Evolutionary conservation across 2,329 filamentous ascomycete species (phyloP).

Genomic region (Colletotrichum tropicicola): DNA sequence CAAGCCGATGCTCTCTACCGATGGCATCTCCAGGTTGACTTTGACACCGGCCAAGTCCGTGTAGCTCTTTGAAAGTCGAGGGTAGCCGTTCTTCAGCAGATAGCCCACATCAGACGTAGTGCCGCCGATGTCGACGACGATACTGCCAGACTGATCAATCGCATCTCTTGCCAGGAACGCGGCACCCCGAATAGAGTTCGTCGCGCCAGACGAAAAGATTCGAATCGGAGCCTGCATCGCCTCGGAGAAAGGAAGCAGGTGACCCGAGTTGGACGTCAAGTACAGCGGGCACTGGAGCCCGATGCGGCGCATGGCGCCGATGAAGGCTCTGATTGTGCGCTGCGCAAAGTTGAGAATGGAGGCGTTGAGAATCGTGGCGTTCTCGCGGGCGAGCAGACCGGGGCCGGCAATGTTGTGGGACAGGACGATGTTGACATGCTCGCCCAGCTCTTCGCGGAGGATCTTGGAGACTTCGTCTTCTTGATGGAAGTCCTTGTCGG

Average conservation of each 20-base stretch:
- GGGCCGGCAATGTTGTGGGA: slow-evolving; percentile 47
- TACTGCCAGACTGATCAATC: slow-evolving; percentile 20
- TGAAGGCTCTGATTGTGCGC: slow-evolving; percentile 55
- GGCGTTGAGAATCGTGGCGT: slow-evolving; percentile 62
- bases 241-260: slow-evolving; percentile 32
- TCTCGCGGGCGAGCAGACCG: slow-evolving; percentile 58
- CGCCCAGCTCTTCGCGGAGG: slow-evolving; percentile 51
- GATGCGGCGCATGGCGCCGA: slow-evolving; percentile 51
- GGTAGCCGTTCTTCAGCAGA: slow-evolving; percentile 34
- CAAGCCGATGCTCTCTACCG: slow-evolving; percentile 35
- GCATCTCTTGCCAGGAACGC: slow-evolving; percentile 29
- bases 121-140: slow-evolving; percentile 36
- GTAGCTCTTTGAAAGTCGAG: slow-evolving; percentile 34
- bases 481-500: slow-evolving; percentile 61
- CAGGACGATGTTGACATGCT: slow-evolving; percentile 34
- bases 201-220: slow-evolving; percentile 36
- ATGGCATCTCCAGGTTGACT: slow-evolving; percentile 36
- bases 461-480: slow-evolving; percentile 59
- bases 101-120: slow-evolving; percentile 35
- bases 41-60: slow-evolving; percentile 34
- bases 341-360: slow-evolving; percentile 56
- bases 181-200: slow-evolving; percentile 36
- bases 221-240: slow-evolving; percentile 34
- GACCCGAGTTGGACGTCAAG: slow-evolving; percentile 60
- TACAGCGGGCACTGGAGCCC: slow-evolving; percentile 49